A percentile compares a stretch with the other conserved stretches of the same genome.
Conservation (phyloP, 2,329 filamentous ascomycete species). For the Fusarium agapanthi region DNA sequence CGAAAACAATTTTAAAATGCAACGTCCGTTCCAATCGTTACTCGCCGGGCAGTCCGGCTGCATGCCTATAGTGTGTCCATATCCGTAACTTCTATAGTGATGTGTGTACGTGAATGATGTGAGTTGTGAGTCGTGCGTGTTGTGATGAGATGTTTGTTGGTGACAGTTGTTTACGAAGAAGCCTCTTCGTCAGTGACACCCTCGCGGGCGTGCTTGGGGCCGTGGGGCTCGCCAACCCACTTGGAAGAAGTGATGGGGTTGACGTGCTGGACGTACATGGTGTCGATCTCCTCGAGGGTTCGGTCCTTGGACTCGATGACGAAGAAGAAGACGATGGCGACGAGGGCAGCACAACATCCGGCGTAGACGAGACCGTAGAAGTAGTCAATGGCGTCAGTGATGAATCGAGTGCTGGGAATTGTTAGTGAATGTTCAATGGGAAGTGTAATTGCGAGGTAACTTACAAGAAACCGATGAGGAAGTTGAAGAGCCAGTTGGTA, state of each 20-base stretch:
- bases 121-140: neutral
- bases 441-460: neutral
- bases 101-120: neutral
- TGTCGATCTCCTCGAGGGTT: slow-evolving; percentile 79
- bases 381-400: slow-evolving; percentile 74
- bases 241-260: slow-evolving; percentile 57
- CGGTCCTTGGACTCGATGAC: slow-evolving; percentile 77
- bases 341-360: slow-evolving; percentile 69
- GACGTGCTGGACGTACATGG: slow-evolving; percentile 71
- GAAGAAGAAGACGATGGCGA: slow-evolving; percentile 77
- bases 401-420: slow-evolving; percentile 69
- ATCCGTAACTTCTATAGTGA: neutral
- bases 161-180: slow-evolving; percentile 17
- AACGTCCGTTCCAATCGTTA: slow-evolving; percentile 30
- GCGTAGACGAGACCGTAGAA: slow-evolving; percentile 77
- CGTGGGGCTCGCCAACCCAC: slow-evolving; percentile 32
- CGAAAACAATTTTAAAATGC: slow-evolving; percentile 14
- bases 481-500: slow-evolving; percentile 73
- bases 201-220: slow-evolving; percentile 15
- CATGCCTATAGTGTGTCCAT: slow-evolving; percentile 4
- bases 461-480: slow-evolving; percentile 61
- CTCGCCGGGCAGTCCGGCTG: slow-evolving; percentile 20
- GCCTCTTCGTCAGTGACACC: slow-evolving; percentile 31
- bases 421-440: slow-evolving; percentile 26
- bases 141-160: neutral